Percentiles rank a stretch among this genome's conserved stretches.
Conservation (phyloP, 768 basidiomycete genomes). For the Plicaturopsis crispa region DNA sequence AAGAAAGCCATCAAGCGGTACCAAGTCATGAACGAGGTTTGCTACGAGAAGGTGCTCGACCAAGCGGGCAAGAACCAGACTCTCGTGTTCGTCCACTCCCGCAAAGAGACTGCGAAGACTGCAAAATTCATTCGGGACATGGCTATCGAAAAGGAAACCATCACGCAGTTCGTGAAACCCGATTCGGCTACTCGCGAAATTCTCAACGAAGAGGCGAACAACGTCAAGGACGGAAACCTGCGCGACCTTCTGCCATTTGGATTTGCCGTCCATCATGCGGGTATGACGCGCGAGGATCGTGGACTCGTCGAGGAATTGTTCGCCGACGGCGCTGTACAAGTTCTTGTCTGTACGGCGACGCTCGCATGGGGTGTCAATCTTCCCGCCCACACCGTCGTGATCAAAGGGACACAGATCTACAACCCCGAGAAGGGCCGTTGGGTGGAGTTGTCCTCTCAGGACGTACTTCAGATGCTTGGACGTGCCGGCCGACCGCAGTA, state of each 20-base stretch:
- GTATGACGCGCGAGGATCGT: slow-evolving; percentile 90
- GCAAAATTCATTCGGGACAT: slow-evolving; percentile 90
- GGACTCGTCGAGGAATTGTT: slow-evolving; percentile 92
- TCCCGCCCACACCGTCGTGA: slow-evolving; percentile 96
- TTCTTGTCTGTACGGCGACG: slow-evolving; percentile 94
- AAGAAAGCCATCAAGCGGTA: slow-evolving; percentile 99
- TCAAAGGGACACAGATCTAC: slow-evolving; percentile 99
- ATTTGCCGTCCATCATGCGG: slow-evolving; percentile 96
- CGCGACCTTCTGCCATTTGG: slow-evolving; percentile 92
- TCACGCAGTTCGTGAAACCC: slow-evolving; percentile 92
- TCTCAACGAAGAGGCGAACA: slow-evolving; percentile 72
- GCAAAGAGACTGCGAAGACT: slow-evolving; percentile 98
- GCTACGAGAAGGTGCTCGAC: slow-evolving; percentile 97
- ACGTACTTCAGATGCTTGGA: slow-evolving; percentile 97
- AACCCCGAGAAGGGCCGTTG: slow-evolving; percentile 98
- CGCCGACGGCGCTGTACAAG: slow-evolving; percentile 85
- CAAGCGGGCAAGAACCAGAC: slow-evolving; percentile 88
- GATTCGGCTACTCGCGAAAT: slow-evolving; percentile 91
- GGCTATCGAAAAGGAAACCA: slow-evolving; percentile 95
- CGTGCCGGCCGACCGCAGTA: slow-evolving; percentile 96
- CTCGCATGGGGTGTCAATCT: slow-evolving; percentile 99
- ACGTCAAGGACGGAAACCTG: slow-evolving; percentile 77
- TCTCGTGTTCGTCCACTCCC: slow-evolving; percentile 94
- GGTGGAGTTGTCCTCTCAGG: slow-evolving; percentile 93
- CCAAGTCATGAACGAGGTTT: slow-evolving; percentile 97